Percentiles rank a stretch among this genome's conserved stretches.
phyloP scores from a whole-genome alignment of 2,329 filamentous ascomycete species.

The Pyrenophora seminiperda region DNA sequence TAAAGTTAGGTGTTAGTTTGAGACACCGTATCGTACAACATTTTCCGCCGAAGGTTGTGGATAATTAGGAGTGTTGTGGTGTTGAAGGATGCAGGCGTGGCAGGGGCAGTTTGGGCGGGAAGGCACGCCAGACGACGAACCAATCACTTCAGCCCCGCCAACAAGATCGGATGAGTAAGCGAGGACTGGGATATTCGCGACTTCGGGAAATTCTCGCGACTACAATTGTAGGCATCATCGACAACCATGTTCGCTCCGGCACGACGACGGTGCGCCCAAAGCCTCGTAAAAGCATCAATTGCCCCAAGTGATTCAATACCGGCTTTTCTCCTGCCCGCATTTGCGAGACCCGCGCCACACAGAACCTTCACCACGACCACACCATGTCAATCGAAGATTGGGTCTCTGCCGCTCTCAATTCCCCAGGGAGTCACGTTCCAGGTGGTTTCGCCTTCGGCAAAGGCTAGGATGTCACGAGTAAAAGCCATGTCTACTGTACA shows the following conservation, averaged over 20 bases:
- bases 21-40: not conserved
- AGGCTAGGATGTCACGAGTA: constrained; percentile 64
- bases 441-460: constrained; percentile 66
- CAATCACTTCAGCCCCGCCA: constrained; percentile 11
- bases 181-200: constrained; percentile 20
- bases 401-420: constrained; percentile 63
- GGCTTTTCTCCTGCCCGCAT: constrained; percentile 73
- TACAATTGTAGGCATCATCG: constrained; percentile 16
- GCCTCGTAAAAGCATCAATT: constrained; percentile 56
- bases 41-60: not conserved
- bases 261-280: constrained; percentile 60
- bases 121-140: not conserved
- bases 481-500: constrained; percentile 71
- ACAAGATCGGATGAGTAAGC: constrained; percentile 26
- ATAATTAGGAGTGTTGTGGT: constrained; percentile 1
- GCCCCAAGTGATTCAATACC: constrained; percentile 62
- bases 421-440: constrained; percentile 68
- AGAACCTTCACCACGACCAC: constrained; percentile 75
- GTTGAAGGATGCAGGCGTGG: constrained; percentile 9
- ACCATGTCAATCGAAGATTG: constrained; percentile 77
- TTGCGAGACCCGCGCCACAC: constrained; percentile 56
- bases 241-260: constrained; percentile 67
- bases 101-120: not conserved
- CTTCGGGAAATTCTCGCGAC: constrained; percentile 35
- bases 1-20: not conserved